These are phyloP conservation scores for Camelina sativa DNA, from an alignment of 345 rosid species.

Conservation along the genomic window DNA sequence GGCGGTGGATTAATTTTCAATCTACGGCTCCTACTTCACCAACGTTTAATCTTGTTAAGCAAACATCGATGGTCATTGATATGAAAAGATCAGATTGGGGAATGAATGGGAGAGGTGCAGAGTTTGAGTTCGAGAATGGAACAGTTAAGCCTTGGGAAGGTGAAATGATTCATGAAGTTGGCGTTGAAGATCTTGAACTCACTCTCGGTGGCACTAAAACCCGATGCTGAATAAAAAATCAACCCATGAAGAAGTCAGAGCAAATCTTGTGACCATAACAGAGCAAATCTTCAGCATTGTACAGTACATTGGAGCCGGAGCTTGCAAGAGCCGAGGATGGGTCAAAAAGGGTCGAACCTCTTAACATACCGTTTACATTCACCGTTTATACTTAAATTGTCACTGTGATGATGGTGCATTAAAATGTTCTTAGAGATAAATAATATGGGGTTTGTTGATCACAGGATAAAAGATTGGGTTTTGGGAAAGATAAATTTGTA, in stretches of 20 bases:
- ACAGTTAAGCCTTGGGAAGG: slow-evolving; percentile 97
- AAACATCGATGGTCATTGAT: slow-evolving; percentile 45
- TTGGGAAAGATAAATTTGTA: slow-evolving; percentile 10
- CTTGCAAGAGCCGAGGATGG: slow-evolving; percentile 3
- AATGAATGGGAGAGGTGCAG: slow-evolving; percentile 56
- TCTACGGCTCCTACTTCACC: slow-evolving; percentile 73
- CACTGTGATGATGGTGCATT: slow-evolving; percentile 2
- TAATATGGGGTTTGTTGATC: slow-evolving; percentile 23
- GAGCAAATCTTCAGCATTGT: slow-evolving; percentile 38
- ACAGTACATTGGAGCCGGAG: slow-evolving; percentile 33
- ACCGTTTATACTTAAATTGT: slow-evolving; percentile 31
- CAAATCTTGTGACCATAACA: slow-evolving; percentile 24
- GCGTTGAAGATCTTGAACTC: slow-evolving; percentile 88
- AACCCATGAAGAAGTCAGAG: not conserved
- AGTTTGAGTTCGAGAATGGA: slow-evolving; percentile 82
- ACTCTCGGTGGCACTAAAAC: slow-evolving; percentile 65
- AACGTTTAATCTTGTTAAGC: slow-evolving; percentile 68
- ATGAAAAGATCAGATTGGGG: slow-evolving; percentile 53
- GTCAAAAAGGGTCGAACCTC: slow-evolving; percentile 38
- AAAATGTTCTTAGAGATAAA: slow-evolving; percentile 20
- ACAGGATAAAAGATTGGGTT: slow-evolving; percentile 29
- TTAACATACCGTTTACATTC: slow-evolving; percentile 26
- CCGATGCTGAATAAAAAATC: slow-evolving; percentile 31
- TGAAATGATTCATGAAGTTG: slow-evolving; percentile 89
- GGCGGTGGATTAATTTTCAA: slow-evolving; percentile 83